Evolutionary conservation across 108 stramenopile genomes (phyloP), one percentile per base, ranked within the genome.

Genomic region (Mediolabrus comicus): DNA sequence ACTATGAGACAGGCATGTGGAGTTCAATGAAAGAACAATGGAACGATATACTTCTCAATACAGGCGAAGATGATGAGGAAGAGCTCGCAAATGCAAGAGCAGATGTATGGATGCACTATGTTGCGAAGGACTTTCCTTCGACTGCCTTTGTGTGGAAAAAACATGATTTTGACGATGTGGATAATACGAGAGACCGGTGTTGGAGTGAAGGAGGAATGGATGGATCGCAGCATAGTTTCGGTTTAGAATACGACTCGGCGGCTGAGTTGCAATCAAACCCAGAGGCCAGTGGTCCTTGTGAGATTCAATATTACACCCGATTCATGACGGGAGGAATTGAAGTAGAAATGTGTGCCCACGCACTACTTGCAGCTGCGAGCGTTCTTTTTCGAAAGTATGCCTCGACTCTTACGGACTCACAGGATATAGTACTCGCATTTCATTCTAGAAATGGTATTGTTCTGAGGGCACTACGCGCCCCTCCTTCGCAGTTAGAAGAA

Each of bases 301-400:
- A 43, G 13, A 22, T 54, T 14, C 67, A 84, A 61, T 91, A 84
- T 75, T 63, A 67, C 31, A 89, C 91, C 70, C 83, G 86, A 17
- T 89, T 80, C 62, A 86, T 68, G 52, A 87, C 89, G 28, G 76
- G 35, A 3, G 82, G 82, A 13, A 68, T 67, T 2, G 97, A 99
- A 67, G 86, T 97, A 2, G 83, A 84, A 27, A 72, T 97, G 39
- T 97, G 97, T 71, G 98, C 96, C 1, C 97, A 99, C 78, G 97
- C 94, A 4, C 90, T 91, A n/a, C 75, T 95, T 55, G 89, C 91
- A 6, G 62, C 86, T 14, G 90, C 89, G 0, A 75, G 82, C 14
- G 80, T 91, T 25, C 46, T 94, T 32, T 86, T 80, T 60, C 76
- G 77, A 30, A 32, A 33, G 53, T 60, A 83, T 11, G 81, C 84